Percentiles rank a stretch among this genome's conserved stretches.
Conservation (phyloP, 768 basidiomycete genomes). For the Crassisporium funariophilum region DNA sequence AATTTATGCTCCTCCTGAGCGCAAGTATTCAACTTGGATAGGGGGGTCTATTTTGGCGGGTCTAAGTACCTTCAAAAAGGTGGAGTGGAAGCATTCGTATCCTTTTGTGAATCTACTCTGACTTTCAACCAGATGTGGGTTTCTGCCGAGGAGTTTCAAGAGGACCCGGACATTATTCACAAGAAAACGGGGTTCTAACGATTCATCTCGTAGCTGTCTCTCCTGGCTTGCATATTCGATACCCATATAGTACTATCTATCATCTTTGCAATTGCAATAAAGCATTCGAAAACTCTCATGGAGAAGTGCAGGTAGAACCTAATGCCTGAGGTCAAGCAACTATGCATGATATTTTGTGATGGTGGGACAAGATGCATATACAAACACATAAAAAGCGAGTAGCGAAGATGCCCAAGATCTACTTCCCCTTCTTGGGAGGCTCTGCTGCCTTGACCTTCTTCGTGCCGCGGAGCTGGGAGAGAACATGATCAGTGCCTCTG, state of each 20-base stretch:
- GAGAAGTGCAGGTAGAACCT: background rate
- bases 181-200: conserved; percentile 85
- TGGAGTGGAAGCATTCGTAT: conserved; percentile 27
- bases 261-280: conserved; percentile 8
- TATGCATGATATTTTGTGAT: conserved; percentile 24
- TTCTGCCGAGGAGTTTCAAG: conserved; percentile 98
- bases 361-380: conserved; percentile 35
- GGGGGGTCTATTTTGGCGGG: conserved; percentile 97
- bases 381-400: conserved; percentile 24
- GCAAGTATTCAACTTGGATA: conserved; percentile 97
- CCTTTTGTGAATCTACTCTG: conserved; percentile 12
- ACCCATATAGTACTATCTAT: conserved; percentile 24
- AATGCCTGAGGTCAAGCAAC: conserved; percentile 13
- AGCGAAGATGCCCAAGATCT: conserved; percentile 37
- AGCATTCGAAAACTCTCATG: background rate
- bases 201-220: conserved; percentile 6
- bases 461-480: conserved; percentile 83
- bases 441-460: conserved; percentile 94
- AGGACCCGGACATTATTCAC: conserved; percentile 98
- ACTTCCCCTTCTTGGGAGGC: conserved; percentile 91
- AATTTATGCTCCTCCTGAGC: conserved; percentile 98
- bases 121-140: conserved; percentile 87
- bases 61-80: conserved; percentile 97
- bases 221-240: conserved; percentile 23
- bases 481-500: conserved; percentile 12